phyloP scores from a whole-genome alignment of 768 basidiomycete genomes.

The Hygrophorus russula region DNA sequence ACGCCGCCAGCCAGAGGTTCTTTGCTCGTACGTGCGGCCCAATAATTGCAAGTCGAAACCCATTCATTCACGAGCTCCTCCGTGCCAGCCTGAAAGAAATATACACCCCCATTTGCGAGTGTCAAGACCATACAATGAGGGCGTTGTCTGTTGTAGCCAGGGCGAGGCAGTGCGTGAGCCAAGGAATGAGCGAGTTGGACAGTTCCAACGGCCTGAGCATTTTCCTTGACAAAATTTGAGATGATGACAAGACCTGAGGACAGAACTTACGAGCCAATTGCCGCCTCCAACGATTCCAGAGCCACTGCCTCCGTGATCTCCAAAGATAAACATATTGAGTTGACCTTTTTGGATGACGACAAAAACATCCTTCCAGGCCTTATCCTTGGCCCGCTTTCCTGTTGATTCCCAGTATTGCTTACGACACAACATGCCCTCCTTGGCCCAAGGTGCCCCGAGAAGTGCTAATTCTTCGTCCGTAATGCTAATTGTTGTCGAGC shows the following conservation, averaged over 20 bases:
- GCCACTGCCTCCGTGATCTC: slow-evolving; percentile 52
- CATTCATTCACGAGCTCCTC: slow-evolving; percentile 98
- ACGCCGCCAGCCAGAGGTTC: slow-evolving; percentile 94
- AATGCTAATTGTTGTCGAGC: slow-evolving; percentile 71
- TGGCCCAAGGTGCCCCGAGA: slow-evolving; percentile 96
- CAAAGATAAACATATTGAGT: slow-evolving; percentile 93
- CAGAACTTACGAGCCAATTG: slow-evolving; percentile 84
- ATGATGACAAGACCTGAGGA: neutral
- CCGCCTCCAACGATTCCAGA: slow-evolving; percentile 81
- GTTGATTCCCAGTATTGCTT: slow-evolving; percentile 90
- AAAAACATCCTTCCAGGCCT: slow-evolving; percentile 89
- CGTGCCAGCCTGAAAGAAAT: slow-evolving; percentile 97
- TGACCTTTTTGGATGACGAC: slow-evolving; percentile 94
- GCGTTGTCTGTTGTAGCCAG: slow-evolving; percentile 84
- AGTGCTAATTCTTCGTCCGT: slow-evolving; percentile 93
- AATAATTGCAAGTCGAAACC: slow-evolving; percentile 99
- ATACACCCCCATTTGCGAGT: slow-evolving; percentile 80
- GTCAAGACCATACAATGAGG: slow-evolving; percentile 95
- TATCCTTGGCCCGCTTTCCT: slow-evolving; percentile 78
- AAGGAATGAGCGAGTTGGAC: slow-evolving; percentile 81
- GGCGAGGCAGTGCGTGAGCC: slow-evolving; percentile 78
- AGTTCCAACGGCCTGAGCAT: slow-evolving; percentile 75
- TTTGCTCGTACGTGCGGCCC: slow-evolving; percentile 92
- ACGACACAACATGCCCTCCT: slow-evolving; percentile 91
- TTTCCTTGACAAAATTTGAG: slow-evolving; percentile 43